phyloP scores from a whole-genome alignment of 768 basidiomycete genomes.

The Podaxis sp. region DNA sequence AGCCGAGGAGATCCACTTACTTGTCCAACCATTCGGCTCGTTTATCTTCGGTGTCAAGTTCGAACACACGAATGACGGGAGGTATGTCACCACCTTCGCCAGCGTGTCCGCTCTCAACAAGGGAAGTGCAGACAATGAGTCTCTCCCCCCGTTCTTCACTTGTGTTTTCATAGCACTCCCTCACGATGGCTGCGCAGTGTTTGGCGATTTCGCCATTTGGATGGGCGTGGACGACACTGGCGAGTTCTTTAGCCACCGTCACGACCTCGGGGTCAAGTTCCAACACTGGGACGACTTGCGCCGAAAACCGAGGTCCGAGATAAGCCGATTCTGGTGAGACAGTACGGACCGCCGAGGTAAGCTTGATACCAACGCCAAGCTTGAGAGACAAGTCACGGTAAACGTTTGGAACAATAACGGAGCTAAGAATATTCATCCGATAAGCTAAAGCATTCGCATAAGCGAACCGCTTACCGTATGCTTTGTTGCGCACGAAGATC shows the following conservation, averaged over 20 bases:
- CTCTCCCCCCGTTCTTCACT: conserved; percentile 45
- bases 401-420: conserved; percentile 46
- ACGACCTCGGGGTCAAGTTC: conserved; percentile 43
- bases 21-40: conserved; percentile 45
- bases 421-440: conserved; percentile 28
- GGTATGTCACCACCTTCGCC: conserved; percentile 41
- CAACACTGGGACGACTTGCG: conserved; percentile 45
- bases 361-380: conserved; percentile 49
- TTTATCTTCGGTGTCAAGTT: conserved; percentile 47
- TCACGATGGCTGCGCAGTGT: conserved; percentile 48
- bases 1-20: conserved; percentile 22
- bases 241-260: conserved; percentile 52
- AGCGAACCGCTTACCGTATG: conserved; percentile 33
- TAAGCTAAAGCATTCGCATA: not conserved
- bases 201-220: conserved; percentile 48
- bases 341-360: conserved; percentile 54
- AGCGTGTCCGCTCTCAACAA: conserved; percentile 50
- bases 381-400: conserved; percentile 47
- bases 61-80: conserved; percentile 46
- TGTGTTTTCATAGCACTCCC: conserved; percentile 46
- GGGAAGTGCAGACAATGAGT: conserved; percentile 51
- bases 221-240: conserved; percentile 44
- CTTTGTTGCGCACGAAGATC: conserved; percentile 50
- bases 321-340: conserved; percentile 58
- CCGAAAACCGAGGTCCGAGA: conserved; percentile 51